Base-by-base conservation (phyloP, 371 early-diverging fungal species). In the Cokeromyces recurvatus region DNA sequence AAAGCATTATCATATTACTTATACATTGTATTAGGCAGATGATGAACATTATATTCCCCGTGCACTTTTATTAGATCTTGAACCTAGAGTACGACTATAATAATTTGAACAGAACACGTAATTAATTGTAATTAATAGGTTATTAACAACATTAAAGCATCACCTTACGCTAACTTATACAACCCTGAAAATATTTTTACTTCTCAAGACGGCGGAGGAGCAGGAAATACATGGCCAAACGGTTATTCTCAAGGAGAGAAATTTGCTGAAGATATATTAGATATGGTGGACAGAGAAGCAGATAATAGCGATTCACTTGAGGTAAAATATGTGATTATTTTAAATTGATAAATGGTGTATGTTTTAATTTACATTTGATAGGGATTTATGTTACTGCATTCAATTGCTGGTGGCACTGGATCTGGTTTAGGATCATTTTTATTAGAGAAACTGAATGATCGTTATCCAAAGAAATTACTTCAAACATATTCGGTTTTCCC, bases 401-500 rank as follows among this genome's bases (percentile, higher is more conserved):
- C 94, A 32, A 90, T 95, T 42, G 96, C 97, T 12, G 98, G 98
- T 17, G 98, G 98, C 31, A 97, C 98, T 19, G 98, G 98, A n/a
- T 91, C 92, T 7, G 98, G 98, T 17, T 63, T 95, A 49, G 97
- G 97, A 0, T 94, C 94, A 3, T 94, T 88, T 53, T 43, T 97
- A 32, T 57, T 95, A 12, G 95, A 96, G 62, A 58, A 82, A 40
- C 72, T 97, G 35, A 89, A 90, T 57, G 99, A 99, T 62, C 80
- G 95, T 41, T 98, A 89, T 58, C 99, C 99, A 12, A 99, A 99
- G 59, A 98, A 98, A 66, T 71, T 98, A 39, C 82, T 99, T 43
- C 95, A 95, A 58, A 97, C 99, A 1, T 99, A 97, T 59, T 97
- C 98, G 0, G 98, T 99, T n/a, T 99, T 99, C 59, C 99, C 99